Evolutionary conservation across 2,329 filamentous ascomycete species (phyloP).

Genomic region (Knoxdaviesia capensis): DNA sequence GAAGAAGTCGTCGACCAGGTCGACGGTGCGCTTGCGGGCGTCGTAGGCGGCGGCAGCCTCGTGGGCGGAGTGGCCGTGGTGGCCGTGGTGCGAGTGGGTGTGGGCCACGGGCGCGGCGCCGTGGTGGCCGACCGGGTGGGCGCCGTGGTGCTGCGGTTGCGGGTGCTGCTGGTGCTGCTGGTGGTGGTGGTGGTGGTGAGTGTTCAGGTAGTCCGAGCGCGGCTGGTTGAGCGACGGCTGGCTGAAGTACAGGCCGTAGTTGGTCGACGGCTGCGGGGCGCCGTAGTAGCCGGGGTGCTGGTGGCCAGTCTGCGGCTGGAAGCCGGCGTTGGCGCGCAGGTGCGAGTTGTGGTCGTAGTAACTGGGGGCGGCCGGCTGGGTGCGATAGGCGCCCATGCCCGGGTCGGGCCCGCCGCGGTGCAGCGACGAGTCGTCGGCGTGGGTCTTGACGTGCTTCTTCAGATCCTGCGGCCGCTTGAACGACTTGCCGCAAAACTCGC

Average conservation of each 20-base stretch:
- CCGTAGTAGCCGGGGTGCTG: constrained; percentile 37
- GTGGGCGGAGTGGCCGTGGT: constrained; percentile 36
- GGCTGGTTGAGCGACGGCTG: constrained; percentile 32
- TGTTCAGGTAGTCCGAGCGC: constrained; percentile 3
- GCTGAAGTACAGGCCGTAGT: constrained; percentile 64
- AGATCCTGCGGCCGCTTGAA: constrained; percentile 98
- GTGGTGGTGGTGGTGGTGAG: too few species aligned
- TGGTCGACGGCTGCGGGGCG: constrained; percentile 29
- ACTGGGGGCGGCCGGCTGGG: constrained; percentile 23
- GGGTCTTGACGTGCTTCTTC: constrained; percentile 99
- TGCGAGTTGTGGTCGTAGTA: constrained; percentile 48
- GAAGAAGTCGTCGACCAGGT: constrained; percentile 86
- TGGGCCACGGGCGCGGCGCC: too few species aligned
- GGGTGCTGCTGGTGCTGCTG: too few species aligned
- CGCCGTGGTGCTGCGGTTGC: too few species aligned
- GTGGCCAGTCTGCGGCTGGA: constrained; percentile 34
- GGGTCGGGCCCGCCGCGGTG: constrained; percentile 30
- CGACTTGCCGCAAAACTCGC: constrained; percentile 94
- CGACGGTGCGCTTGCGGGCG: constrained; percentile 64
- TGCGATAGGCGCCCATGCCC: constrained; percentile 23
- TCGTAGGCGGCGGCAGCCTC: constrained; percentile 32
- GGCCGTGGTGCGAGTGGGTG: constrained; percentile 42
- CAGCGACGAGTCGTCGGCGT: constrained; percentile 81
- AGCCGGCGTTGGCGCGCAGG: constrained; percentile 36
- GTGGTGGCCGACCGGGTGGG: constrained; percentile 3